These are phyloP conservation scores for Nitzschia sp. DNA, from an alignment of 108 stramenopile species.

Conservation along the genomic window DNA sequence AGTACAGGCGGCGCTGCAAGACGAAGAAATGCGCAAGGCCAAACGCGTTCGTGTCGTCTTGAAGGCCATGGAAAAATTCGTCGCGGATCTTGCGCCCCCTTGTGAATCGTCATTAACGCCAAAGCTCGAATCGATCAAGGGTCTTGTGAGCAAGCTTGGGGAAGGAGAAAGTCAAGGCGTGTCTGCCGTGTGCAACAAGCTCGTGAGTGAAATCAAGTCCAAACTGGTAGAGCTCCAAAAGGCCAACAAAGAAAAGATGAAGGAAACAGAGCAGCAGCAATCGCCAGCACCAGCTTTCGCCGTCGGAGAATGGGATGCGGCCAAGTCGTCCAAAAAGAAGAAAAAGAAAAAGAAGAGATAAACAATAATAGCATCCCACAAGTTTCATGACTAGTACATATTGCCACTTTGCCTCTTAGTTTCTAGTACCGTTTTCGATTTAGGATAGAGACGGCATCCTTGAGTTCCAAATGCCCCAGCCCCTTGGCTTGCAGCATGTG, in stretches of 20 bases:
- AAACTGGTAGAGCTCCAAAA: constrained; percentile 18
- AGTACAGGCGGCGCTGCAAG: constrained; percentile 33
- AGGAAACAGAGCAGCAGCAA: neutral
- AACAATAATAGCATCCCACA: neutral
- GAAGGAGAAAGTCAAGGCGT: constrained; percentile 34
- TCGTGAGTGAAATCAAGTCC: constrained; percentile 12
- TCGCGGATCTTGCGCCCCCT: constrained; percentile 26
- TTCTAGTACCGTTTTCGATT: constrained; percentile 59
- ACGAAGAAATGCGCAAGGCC: constrained; percentile 58
- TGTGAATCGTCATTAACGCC: neutral
- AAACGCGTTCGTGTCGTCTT: constrained; percentile 52
- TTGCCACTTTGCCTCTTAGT: too few relatives aligned
- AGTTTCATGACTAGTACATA: neutral
- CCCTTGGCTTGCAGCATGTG: constrained; percentile 76
- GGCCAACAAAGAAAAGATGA: constrained; percentile 11
- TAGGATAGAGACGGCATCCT: constrained; percentile 71
- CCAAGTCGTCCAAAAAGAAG: constrained; percentile 43
- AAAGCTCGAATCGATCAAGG: constrained; percentile 12
- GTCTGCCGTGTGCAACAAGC: constrained; percentile 14
- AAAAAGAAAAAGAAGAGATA: constrained; percentile 50
- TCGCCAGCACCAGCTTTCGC: neutral
- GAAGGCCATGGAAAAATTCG: constrained; percentile 52
- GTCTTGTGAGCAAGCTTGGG: constrained; percentile 3
- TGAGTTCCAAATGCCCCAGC: constrained; percentile 47
- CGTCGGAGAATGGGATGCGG: neutral